Conservation (phyloP, 441 rosid species). For the Geranium incanum region DNA sequence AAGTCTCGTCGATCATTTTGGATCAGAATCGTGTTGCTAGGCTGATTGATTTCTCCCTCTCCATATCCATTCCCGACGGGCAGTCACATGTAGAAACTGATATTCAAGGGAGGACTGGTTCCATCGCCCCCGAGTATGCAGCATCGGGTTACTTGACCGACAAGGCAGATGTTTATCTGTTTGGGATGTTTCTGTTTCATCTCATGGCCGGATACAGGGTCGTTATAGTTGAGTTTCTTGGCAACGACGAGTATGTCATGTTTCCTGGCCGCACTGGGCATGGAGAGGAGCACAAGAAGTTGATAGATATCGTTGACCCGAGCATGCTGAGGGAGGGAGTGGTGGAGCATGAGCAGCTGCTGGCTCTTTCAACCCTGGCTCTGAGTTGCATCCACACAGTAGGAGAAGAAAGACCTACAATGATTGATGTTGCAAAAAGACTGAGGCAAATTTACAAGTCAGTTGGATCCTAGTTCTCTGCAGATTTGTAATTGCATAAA, state of each 20-base stretch:
- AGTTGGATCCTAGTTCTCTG: neutral
- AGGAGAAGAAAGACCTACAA: conserved; percentile 13
- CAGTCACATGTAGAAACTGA: conserved; percentile 20
- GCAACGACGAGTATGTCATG: neutral
- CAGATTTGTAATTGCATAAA: neutral
- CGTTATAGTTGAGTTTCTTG: neutral
- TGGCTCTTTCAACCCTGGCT: neutral
- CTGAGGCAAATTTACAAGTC: conserved; percentile 16
- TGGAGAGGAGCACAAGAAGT: neutral
- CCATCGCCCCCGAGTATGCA: conserved; percentile 25
- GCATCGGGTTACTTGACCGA: conserved; percentile 23
- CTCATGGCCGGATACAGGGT: conserved; percentile 26
- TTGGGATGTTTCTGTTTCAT: conserved; percentile 31
- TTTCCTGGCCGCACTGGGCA: neutral
- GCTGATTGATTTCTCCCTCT: conserved; percentile 29
- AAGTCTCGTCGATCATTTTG: conserved; percentile 19
- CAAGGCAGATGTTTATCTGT: conserved; percentile 35
- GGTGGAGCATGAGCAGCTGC: neutral
- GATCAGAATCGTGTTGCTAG: conserved; percentile 27
- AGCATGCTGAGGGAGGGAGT: neutral
- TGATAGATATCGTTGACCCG: conserved; percentile 12
- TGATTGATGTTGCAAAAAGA: conserved; percentile 20
- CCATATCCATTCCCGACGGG: conserved; percentile 30
- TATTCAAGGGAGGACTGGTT: conserved; percentile 17
- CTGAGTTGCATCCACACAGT: neutral